phyloP scores from a whole-genome alignment of 2,329 filamentous ascomycete genomes.

The Monosporascus sp. region DNA sequence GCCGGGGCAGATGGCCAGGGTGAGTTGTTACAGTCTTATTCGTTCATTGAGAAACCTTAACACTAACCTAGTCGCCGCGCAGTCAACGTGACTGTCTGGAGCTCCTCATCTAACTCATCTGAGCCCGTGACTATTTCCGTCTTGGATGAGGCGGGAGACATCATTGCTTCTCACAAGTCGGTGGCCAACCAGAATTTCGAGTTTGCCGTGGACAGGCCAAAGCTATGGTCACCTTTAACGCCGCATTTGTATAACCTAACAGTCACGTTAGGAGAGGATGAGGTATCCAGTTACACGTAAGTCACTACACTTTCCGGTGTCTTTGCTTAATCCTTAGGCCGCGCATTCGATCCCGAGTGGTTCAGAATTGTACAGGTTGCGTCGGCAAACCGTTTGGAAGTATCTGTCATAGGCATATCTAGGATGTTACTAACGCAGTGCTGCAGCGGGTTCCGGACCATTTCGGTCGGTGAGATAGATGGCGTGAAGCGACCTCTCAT shows the following conservation, averaged over 20 bases:
- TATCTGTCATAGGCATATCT: too few relatives aligned
- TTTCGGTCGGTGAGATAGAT: conserved; percentile 50
- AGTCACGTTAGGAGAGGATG: conserved; percentile 46
- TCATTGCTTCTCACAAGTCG: conserved; percentile 39
- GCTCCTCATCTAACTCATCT: conserved; percentile 28
- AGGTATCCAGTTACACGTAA: conserved; percentile 55
- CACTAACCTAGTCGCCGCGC: background rate
- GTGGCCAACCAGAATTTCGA: conserved; percentile 45
- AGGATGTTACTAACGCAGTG: background rate
- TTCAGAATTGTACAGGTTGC: too few relatives aligned
- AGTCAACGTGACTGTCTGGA: conserved; percentile 54
- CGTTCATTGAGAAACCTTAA: background rate
- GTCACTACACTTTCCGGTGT: background rate
- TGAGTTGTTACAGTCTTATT: conserved; percentile 19
- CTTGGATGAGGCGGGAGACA: conserved; percentile 29
- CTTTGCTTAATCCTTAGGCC: background rate
- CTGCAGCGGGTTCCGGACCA: conserved; percentile 54
- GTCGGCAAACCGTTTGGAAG: too few relatives aligned
- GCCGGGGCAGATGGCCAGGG: conserved; percentile 51
- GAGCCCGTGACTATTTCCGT: conserved; percentile 30
- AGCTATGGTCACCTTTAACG: conserved; percentile 60
- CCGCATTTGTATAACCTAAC: conserved; percentile 62
- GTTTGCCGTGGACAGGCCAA: conserved; percentile 48
- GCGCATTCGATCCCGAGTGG: too few relatives aligned
- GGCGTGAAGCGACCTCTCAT: conserved; percentile 57